These are phyloP conservation scores for Arxiozyma telluris DNA, from an alignment of 1,139 yeast species.

Conservation along the genomic window DNA sequence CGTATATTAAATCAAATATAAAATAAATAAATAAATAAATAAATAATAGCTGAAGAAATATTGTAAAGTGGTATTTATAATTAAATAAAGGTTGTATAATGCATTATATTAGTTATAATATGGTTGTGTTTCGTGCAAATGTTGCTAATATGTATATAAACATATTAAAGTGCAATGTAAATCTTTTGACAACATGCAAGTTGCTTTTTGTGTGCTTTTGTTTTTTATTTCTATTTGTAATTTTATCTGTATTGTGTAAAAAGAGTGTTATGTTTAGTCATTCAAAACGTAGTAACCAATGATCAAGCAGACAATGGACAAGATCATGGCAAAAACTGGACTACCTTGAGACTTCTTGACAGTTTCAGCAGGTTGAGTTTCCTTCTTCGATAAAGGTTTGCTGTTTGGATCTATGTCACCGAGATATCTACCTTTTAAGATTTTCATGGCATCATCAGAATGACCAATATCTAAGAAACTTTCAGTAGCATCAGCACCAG, in stretches of 20 bases:
- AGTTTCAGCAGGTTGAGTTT: background rate
- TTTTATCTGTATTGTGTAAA: no score
- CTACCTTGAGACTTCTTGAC: constrained; percentile 25
- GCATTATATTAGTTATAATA: background rate
- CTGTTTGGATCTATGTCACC: constrained; percentile 51
- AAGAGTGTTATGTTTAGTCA: constrained; percentile 9
- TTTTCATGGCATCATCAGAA: constrained; percentile 87
- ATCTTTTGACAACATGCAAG: background rate
- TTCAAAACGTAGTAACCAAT: constrained; percentile 44
- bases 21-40: no score
- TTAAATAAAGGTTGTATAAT: background rate
- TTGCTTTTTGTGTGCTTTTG: no score
- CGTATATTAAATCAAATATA: background rate
- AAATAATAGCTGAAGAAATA: no score
- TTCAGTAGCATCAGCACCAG: constrained; percentile 89
- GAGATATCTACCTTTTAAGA: constrained; percentile 55
- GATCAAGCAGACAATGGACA: constrained; percentile 45
- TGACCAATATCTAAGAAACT: constrained; percentile 96
- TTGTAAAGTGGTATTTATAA: no score
- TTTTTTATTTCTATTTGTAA: background rate
- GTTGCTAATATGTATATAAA: background rate
- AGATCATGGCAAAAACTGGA: constrained; percentile 37
- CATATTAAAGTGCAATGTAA: background rate
- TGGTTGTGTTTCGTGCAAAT: background rate
- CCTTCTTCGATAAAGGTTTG: constrained; percentile 18